A percentile compares a stretch with the other conserved stretches of the same genome.
phyloP scores from a whole-genome alignment of 148 eudicot species.

The Rheum nobile region DNA sequence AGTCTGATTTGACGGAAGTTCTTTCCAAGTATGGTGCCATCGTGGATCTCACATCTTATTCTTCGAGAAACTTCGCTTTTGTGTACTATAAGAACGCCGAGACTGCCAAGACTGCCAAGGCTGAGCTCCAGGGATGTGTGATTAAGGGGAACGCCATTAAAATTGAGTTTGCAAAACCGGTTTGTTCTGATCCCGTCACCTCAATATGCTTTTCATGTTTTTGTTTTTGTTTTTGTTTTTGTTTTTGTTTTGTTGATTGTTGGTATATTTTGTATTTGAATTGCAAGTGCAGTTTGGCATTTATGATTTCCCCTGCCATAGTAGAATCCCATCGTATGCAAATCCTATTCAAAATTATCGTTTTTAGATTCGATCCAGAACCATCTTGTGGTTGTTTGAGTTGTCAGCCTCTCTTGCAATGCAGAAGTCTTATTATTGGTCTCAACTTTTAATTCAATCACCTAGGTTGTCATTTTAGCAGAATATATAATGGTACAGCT shows the following conservation, averaged over 20 bases:
- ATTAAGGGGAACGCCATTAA: conserved; percentile 41
- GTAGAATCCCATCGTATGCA: neutral
- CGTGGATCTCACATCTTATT: conserved; percentile 42
- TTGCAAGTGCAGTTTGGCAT: neutral
- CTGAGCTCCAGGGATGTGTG: conserved; percentile 40
- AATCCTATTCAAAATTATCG: neutral
- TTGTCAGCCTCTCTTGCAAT: neutral
- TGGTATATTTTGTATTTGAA: conserved; percentile 9
- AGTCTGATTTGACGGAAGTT: conserved; percentile 38
- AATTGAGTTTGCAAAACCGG: conserved; percentile 90
- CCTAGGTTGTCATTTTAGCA: neutral
- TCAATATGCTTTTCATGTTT: conserved; percentile 7
- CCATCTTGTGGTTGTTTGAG: neutral
- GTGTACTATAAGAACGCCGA: conserved; percentile 40
- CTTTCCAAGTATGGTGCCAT: conserved; percentile 52
- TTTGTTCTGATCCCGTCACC: conserved; percentile 31
- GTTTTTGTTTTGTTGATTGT: neutral
- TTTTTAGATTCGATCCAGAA: neutral
- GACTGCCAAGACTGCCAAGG: conserved; percentile 44
- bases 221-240: neutral
- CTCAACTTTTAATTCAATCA: neutral
- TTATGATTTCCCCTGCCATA: neutral
- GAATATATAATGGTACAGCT: neutral
- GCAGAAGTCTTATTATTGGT: neutral
- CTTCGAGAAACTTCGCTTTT: conserved; percentile 61